phyloP scores from a whole-genome alignment of 768 basidiomycete species.

The Tricholoma furcatifolium region DNA sequence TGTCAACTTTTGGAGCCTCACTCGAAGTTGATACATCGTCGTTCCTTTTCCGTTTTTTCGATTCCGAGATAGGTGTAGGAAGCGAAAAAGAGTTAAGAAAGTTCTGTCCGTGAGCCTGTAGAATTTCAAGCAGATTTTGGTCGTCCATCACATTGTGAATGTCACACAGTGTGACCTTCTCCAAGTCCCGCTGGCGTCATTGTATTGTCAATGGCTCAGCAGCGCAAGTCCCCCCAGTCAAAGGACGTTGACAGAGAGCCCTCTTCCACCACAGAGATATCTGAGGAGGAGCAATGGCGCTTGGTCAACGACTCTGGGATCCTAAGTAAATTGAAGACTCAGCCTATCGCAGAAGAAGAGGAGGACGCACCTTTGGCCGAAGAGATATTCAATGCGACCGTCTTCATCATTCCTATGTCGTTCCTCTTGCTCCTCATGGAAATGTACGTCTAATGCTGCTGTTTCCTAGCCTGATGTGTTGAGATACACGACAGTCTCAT shows the following conservation, averaged over 20 bases:
- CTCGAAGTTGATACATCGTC: constrained; percentile 15
- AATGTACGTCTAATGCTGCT: constrained; percentile 54
- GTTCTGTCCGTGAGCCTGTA: constrained; percentile 46
- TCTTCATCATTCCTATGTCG: constrained; percentile 71
- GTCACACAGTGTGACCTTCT: constrained; percentile 9
- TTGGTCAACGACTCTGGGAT: constrained; percentile 67
- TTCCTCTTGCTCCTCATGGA: constrained; percentile 81
- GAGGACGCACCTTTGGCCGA: constrained; percentile 50
- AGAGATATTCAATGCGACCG: constrained; percentile 66
- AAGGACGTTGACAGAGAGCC: background rate
- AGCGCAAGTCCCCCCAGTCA: constrained; percentile 19
- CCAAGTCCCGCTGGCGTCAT: background rate
- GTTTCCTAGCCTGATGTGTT: background rate
- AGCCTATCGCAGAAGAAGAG: constrained; percentile 30
- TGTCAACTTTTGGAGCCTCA: constrained; percentile 7
- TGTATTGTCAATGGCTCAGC: constrained; percentile 28
- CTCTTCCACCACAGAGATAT: constrained; percentile 41
- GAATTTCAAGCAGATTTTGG: constrained; percentile 37
- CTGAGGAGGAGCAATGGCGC: constrained; percentile 79
- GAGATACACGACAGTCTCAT: constrained; percentile 51
- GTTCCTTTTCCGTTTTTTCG: constrained; percentile 23
- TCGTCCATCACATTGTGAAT: constrained; percentile 15
- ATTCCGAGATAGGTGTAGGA: constrained; percentile 8
- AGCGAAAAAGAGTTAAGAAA: constrained; percentile 44
- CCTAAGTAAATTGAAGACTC: constrained; percentile 33